Percentiles rank a stretch among this genome's conserved stretches.
Evolutionary conservation across 1,139 yeast genomes (phyloP).

Genomic region (Diutina sp.): DNA sequence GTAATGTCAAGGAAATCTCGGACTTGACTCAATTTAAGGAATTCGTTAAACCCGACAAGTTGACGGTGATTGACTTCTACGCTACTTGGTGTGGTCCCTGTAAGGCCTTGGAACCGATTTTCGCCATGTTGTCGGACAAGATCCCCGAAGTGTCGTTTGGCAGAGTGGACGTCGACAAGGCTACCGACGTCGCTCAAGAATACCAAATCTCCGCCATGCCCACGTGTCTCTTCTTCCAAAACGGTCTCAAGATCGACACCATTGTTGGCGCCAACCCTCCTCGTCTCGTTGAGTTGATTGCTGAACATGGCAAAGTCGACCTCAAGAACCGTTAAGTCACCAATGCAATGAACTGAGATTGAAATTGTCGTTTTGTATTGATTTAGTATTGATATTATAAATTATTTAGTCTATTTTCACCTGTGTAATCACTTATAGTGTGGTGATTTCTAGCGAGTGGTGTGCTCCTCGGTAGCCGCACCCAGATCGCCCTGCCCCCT

Average conservation of each 20-base stretch:
- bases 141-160: constrained; percentile 10
- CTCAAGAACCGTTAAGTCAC: constrained; percentile 4
- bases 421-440: neutral
- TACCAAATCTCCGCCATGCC: constrained; percentile 2
- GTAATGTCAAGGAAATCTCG: neutral
- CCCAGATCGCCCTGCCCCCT: neutral
- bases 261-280: neutral
- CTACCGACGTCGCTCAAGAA: constrained; percentile 1
- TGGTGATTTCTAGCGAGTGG: neutral
- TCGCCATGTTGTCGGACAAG: constrained; percentile 20
- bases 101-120: constrained; percentile 29
- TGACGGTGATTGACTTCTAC: constrained; percentile 27
- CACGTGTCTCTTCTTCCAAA: neutral
- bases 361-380: neutral
- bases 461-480: neutral
- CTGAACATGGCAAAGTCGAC: constrained; percentile 14
- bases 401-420: neutral
- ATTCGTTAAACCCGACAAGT: constrained; percentile 6
- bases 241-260: neutral
- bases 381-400: too few species aligned
- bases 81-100: constrained; percentile 39
- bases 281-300: constrained; percentile 9
- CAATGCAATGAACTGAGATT: neutral
- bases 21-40: neutral
- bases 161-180: constrained; percentile 1